Base-by-base conservation (phyloP, 148 eudicot genomes). In the Nepenthes gracilis region DNA sequence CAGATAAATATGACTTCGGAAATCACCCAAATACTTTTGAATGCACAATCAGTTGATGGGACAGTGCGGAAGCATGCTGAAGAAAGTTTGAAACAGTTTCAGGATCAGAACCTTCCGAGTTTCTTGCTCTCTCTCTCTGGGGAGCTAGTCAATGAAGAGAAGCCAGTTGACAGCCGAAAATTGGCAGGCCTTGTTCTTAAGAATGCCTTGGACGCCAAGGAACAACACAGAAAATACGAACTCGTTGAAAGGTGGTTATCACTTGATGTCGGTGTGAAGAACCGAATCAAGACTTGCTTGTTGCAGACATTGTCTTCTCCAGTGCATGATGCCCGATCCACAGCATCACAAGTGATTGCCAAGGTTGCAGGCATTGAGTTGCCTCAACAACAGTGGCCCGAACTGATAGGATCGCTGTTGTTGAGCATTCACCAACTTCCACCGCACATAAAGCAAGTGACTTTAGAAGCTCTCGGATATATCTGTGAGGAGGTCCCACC, bases 311-410 rank as follows among this genome's bases (percentile, higher is more conserved):
- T 90, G 43, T 67, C 95, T 35, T 90, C 97, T 35, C 81, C 71
- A 64, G 85, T 72, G 8, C 70, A 81, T 51, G 97, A 90, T 62
- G 97, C 97, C 51, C 79, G 95, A 34, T 90, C 97, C 43, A 90
- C 95, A 63, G 95, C 97, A 50, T 90, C 97, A 47, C 97, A 90
- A 68, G 97, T 90, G 48, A 67, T 90, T 74, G 97, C 97, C 10
- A 90, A 90, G 80, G 86, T 90, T 56, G 97, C 97, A 2, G 91
- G 97, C 54, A 90, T 90, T 71, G 95, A 90, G 69, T 68, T 90
- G 55, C 97, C 97, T 1, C 95, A 90, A 66, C 86, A 84, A 72
- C 97, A 90, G 65, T 90, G 97, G 97, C 88, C 95, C n/a, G 97
- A 90, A 77, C 73, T 90, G 43, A 74, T 90, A 56, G 75, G 67